Base-by-base conservation (phyloP, 306 rosid genomes). In the Aeschynomene evenia region DNA sequence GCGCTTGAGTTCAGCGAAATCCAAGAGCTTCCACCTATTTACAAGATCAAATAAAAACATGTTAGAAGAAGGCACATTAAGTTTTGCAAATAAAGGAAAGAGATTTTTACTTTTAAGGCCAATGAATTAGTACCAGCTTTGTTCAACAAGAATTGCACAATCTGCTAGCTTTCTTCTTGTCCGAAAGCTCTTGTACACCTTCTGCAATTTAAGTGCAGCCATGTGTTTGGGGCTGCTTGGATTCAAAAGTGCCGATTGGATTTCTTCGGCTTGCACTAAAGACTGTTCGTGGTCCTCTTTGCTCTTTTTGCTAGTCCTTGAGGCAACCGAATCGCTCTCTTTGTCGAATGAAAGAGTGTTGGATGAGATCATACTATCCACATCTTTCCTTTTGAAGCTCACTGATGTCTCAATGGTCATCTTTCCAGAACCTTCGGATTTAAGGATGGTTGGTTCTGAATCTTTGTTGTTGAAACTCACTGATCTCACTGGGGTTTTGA, bases 71-170 rank as follows among this genome's bases (percentile, higher is more conserved):
- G n/a, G 58, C 22, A 67, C 9, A 18, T 21, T 4, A 43, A 8
- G 13, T 39, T 62, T 16, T 49, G 34, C 2, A 26, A 4, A 78
- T 43, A 43, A n/a, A 68, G 13, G 57, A 20, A 20, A 78, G 21
- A 23, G 40, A 2, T 39, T 48, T 22, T n/a, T n/a, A n/a, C n/a
- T n/a, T n/a, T n/a, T 74, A 14, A 68, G 22, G 54, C 40, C 16
- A 48, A 55, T 9, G 36, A 71, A 81, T 29, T 24, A 58, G 7
- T 80, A 95, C 99, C 99, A 95, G 95, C 99, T 91, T 68, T 95
- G 97, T 77, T 95, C 99, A 63, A 95, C 93, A 22, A 95, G 96
- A 73, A 95, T 96, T 16, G 99, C 99, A 77, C 99, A 95, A 81
- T 95, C 99, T 60, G 99, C 99, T 11, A 95, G 79, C 87, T 91